These are phyloP conservation scores for Phytophthora vignae DNA, from an alignment of 352 stramenopile genomes.

Conservation along the genomic window DNA sequence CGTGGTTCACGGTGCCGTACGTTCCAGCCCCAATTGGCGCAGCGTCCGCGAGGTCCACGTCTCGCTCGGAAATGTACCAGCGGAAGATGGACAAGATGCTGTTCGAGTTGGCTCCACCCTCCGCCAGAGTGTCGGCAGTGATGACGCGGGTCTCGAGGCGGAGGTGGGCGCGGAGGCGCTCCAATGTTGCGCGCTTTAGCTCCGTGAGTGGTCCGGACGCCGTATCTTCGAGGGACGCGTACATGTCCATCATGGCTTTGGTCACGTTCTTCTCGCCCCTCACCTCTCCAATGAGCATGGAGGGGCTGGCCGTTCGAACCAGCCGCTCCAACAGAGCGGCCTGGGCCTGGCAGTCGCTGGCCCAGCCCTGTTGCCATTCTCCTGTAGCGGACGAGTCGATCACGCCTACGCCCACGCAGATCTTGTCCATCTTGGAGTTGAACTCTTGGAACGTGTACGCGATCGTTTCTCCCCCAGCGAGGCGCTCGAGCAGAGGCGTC, in stretches of 20 bases:
- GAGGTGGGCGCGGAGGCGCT: not conserved
- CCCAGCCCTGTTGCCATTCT: not conserved
- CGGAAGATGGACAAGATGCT: slow-evolving; percentile 12
- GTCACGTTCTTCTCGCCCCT: not conserved
- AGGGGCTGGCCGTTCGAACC: too few relatives aligned
- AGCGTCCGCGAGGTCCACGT: not conserved
- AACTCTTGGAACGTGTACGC: not conserved
- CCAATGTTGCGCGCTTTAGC: slow-evolving; percentile 12
- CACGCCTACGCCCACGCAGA: not conserved
- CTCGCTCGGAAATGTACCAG: not conserved
- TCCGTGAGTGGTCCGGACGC: not conserved
- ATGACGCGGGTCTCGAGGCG: slow-evolving; percentile 5
- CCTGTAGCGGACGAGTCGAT: not conserved
- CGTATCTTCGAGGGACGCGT: not conserved
- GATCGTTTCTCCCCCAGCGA: not conserved
- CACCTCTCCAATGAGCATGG: too few relatives aligned
- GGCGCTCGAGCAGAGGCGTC: not conserved
- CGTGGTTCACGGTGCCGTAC: not conserved
- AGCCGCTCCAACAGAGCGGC: too few relatives aligned
- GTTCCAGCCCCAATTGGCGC: too few relatives aligned
- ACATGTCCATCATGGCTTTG: slow-evolving; percentile 13
- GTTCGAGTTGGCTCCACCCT: not conserved
- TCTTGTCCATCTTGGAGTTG: not conserved
- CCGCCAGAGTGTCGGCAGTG: not conserved
- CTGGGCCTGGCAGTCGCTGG: too few relatives aligned